Evolutionary conservation across 2,329 filamentous ascomycete species (phyloP), one percentile per base, ranked within the genome.

Genomic region (Metarhizium robertsii): DNA sequence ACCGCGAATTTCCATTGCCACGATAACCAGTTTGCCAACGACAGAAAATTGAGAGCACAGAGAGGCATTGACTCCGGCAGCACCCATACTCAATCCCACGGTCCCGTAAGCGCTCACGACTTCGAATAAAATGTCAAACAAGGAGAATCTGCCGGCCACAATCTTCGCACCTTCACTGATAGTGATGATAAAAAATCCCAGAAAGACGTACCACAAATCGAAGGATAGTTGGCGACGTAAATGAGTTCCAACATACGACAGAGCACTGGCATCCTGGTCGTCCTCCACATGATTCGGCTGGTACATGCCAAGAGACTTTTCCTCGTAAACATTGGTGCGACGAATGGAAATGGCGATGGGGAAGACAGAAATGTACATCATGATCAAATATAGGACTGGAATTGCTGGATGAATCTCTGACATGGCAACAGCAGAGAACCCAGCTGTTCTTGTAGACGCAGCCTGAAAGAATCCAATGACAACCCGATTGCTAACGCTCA

Each of bases 351-450:
- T 97, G 67, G 94, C 92, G 63, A 97, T 95, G 5, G 92, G 92
- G 63, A 96, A 95, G 57, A 96, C 89, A 56, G 92, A 96, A 59
- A 97, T 96, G 71, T 97, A 97, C 94, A 97, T 97, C 94, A 97
- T 97, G 70, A 97, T 86, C 71, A 97, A 77, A 73, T 96, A 97
- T 29, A 91, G 90, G 14, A 95, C 90, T 65, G 96, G 92, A 56
- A 96, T 90, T 3, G 88, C 94, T 1, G 94, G 92, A 61, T 97
- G 92, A 2, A 99, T 76, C 0, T 80, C 73, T 2, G 87, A 76
- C 43, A 97, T 74, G 66, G 87, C 90, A 62, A 97, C 82, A 34
- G 88, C 88, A 1, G 88, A 79, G 65, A 96, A 96, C 0, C 94
- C 92, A 3, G 94, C 92, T 0, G 94, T 97, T 66, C 94, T 79